Percentiles rank a stretch among this genome's conserved stretches.
phyloP scores from a whole-genome alignment of 345 rosid genomes.

The Eucalyptus polybractea region DNA sequence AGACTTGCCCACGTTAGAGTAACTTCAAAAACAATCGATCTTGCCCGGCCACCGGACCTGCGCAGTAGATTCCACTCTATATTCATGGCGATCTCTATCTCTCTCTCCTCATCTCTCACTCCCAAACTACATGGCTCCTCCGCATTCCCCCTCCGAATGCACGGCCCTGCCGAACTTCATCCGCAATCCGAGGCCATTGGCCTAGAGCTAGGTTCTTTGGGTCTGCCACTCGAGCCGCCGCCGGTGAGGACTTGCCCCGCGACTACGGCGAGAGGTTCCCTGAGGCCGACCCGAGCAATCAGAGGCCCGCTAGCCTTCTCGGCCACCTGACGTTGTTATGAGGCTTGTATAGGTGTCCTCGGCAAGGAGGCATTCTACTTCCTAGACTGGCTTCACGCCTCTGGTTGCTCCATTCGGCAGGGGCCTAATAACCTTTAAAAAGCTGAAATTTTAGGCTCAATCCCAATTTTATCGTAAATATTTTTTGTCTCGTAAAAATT shows the following conservation, averaged over 20 bases:
- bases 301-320: conserved; percentile 69
- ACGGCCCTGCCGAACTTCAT: not conserved
- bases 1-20: no score
- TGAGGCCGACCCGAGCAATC: conserved; percentile 9
- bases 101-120: not conserved
- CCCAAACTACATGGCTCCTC: not conserved
- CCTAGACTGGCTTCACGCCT: no score
- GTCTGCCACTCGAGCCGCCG: not conserved
- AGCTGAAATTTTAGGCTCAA: fast-evolving
- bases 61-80: not conserved
- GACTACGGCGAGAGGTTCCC: conserved; percentile 53
- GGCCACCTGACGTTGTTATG: conserved; percentile 81
- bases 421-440: no score
- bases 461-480: no score
- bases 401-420: no score
- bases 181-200: not conserved
- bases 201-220: not conserved
- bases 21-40: no score
- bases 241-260: conserved; percentile 18
- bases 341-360: conserved; percentile 73
- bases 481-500: no score
- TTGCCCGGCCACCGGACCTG: no score
- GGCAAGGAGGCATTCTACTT: conserved; percentile 3
- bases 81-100: not conserved
- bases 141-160: not conserved